These are phyloP conservation scores for Gossypium australe DNA, from an alignment of 345 rosid species.

Conservation along the genomic window DNA sequence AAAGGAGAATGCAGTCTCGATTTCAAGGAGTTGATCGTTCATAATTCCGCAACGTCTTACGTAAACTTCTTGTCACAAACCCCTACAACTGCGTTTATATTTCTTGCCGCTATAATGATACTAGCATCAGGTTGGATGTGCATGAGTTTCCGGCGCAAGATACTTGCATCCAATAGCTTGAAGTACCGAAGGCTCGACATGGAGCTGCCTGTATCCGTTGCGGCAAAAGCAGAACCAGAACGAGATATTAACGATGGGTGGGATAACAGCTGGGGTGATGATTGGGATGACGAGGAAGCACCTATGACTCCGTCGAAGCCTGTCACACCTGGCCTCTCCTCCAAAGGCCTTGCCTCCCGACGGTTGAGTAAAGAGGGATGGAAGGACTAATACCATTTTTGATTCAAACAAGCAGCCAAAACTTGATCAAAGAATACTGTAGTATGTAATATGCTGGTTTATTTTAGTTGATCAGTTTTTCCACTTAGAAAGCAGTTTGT, in stretches of 20 bases:
- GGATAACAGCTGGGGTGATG: constrained; percentile 68
- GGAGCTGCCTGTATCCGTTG: constrained; percentile 49
- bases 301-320: constrained; percentile 58
- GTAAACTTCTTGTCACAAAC: constrained; percentile 29
- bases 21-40: constrained; percentile 41
- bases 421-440: not conserved
- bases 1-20: constrained; percentile 60
- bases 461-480: not conserved
- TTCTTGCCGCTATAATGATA: constrained; percentile 35
- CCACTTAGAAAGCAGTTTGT: not conserved
- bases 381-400: constrained; percentile 49
- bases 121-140: constrained; percentile 43
- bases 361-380: constrained; percentile 70
- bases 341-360: constrained; percentile 71
- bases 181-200: constrained; percentile 61
- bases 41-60: constrained; percentile 26
- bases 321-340: constrained; percentile 58
- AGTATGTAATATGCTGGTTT: not conserved
- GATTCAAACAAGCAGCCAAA: not conserved
- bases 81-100: constrained; percentile 12
- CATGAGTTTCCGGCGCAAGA: constrained; percentile 33
- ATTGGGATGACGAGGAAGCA: constrained; percentile 78
- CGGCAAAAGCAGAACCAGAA: constrained; percentile 29
- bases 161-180: constrained; percentile 14
- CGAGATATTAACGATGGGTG: constrained; percentile 45